These are phyloP conservation scores for Ogataea henricii DNA, from an alignment of 805 yeast genomes.

Conservation along the genomic window DNA sequence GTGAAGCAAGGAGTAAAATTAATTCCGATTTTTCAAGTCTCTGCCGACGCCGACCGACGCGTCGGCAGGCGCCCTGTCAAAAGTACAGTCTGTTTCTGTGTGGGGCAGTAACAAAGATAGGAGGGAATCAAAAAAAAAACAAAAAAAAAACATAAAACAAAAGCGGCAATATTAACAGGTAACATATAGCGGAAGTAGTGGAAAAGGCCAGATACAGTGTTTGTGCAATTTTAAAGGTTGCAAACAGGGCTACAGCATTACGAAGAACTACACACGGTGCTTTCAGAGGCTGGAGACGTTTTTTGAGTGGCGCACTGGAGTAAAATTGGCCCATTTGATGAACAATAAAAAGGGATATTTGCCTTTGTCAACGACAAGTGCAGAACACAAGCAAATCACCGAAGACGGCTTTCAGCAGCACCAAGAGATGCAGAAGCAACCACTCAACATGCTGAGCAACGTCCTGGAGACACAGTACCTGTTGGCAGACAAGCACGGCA, in stretches of 20 bases:
- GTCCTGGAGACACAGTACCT: constrained; percentile 26
- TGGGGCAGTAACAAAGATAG: too few relatives aligned
- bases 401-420: neutral
- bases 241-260: too few relatives aligned
- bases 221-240: too few relatives aligned
- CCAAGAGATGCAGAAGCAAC: constrained; percentile 16
- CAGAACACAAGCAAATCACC: constrained; percentile 4
- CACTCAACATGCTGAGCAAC: constrained; percentile 18
- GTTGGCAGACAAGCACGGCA: constrained; percentile 49
- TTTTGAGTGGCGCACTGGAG: neutral
- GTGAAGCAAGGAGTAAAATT: too few relatives aligned
- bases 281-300: neutral
- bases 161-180: constrained; percentile 1
- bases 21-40: too few relatives aligned
- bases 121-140: too few relatives aligned
- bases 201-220: neutral
- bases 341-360: constrained; percentile 17
- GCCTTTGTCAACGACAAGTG: constrained; percentile 13
- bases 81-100: too few relatives aligned
- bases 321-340: constrained; percentile 10
- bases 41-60: constrained; percentile 1
- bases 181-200: neutral
- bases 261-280: neutral
- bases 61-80: neutral
- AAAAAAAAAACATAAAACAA: constrained; percentile 2